Conservation (phyloP, 441 rosid genomes). For the Adansonia grandidieri region DNA sequence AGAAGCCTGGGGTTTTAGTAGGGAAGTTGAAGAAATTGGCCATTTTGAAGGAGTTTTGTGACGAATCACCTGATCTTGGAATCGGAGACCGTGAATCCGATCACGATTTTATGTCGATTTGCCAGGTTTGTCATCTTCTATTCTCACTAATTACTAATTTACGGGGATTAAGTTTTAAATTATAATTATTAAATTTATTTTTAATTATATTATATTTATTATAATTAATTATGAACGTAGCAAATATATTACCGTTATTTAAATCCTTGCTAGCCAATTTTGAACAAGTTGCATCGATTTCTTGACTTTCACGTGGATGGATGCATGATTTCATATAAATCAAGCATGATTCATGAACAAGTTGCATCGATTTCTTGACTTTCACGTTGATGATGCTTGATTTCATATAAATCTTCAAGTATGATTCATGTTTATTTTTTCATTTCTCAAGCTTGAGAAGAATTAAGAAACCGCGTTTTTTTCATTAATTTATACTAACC, state of each 20-base stretch:
- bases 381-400: background rate
- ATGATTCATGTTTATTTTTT: too few species aligned
- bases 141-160: background rate
- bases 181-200: too few species aligned
- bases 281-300: too few species aligned
- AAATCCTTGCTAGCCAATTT: too few species aligned
- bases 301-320: too few species aligned
- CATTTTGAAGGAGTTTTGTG: conserved; percentile 73
- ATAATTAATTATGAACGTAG: too few species aligned
- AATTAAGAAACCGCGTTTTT: conserved; percentile 1
- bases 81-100: conserved; percentile 90
- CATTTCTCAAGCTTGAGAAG: background rate
- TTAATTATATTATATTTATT: too few species aligned
- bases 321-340: too few species aligned
- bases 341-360: too few species aligned
- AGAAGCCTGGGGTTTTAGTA: conserved; percentile 84
- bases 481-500: background rate
- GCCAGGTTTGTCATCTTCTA: conserved; percentile 80
- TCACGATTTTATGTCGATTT: conserved; percentile 92
- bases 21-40: conserved; percentile 80
- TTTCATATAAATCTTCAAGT: background rate
- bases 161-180: too few species aligned
- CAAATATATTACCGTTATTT: too few species aligned
- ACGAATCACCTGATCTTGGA: conserved; percentile 76
- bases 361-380: too few species aligned